Conservation (phyloP, 805 yeast genomes). For the Debaryomyces maramus region DNA sequence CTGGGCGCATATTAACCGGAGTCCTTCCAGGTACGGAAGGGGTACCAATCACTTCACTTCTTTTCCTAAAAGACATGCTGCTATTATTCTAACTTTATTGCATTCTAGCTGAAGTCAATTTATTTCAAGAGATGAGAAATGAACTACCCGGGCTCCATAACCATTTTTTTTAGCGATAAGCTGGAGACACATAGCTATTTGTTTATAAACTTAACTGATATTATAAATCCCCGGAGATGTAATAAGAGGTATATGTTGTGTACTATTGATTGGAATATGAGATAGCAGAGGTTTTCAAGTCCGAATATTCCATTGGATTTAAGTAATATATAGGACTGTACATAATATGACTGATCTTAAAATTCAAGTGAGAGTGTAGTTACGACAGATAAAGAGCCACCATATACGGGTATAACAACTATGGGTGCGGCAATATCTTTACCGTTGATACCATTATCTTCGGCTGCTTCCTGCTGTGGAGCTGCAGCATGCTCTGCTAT, state of each 20-base stretch:
- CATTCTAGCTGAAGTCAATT: background rate
- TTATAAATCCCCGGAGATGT: no score
- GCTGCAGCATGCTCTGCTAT: slow-evolving; percentile 74
- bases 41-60: slow-evolving; percentile 38
- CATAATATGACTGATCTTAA: no score
- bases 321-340: no score
- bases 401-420: no score
- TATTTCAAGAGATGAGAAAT: background rate
- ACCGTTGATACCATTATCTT: slow-evolving; percentile 61
- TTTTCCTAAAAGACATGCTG: slow-evolving; percentile 42
- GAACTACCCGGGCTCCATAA: background rate
- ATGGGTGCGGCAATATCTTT: slow-evolving; percentile 75
- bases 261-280: no score
- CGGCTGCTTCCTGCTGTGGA: slow-evolving; percentile 55
- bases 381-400: no score
- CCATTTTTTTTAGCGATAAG: background rate
- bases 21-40: slow-evolving; percentile 7
- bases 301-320: no score
- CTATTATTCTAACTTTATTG: background rate
- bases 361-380: no score
- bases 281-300: no score
- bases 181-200: no score
- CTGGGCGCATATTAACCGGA: slow-evolving; percentile 5
- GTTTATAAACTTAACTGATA: no score
- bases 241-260: no score